phyloP scores from a whole-genome alignment of 2,329 filamentous ascomycete genomes.

The Xylaria hypoxylon region DNA sequence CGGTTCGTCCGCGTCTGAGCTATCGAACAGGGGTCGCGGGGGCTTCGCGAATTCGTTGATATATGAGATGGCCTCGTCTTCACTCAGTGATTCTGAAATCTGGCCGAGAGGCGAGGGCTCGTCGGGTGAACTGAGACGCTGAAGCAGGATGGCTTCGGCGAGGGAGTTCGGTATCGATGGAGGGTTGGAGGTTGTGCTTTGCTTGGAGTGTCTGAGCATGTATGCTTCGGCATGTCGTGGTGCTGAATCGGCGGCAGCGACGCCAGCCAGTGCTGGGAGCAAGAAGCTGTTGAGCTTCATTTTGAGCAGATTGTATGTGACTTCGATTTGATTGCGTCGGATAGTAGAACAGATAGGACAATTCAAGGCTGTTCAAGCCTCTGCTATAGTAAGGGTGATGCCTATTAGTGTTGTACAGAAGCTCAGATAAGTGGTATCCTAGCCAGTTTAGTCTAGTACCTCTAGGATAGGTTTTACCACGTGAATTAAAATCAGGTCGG shows the following conservation, averaged over 20 bases:
- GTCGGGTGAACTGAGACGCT: constrained; percentile 63
- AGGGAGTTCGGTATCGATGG: constrained; percentile 64
- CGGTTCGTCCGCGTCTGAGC: constrained; percentile 50
- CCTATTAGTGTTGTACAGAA: constrained; percentile 4
- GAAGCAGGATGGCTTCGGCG: constrained; percentile 69
- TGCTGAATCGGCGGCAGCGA: constrained; percentile 49
- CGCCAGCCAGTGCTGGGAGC: constrained; percentile 52
- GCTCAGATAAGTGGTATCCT: constrained; percentile 24
- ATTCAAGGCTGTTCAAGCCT: constrained; percentile 34
- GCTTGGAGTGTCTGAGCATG: constrained; percentile 58
- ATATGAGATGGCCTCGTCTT: constrained; percentile 64
- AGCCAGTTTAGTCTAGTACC: too few species aligned
- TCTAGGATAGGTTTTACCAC: too few species aligned
- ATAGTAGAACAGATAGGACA: constrained; percentile 16
- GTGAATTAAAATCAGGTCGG: too few species aligned
- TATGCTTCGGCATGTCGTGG: constrained; percentile 62
- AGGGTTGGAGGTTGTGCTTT: constrained; percentile 48
- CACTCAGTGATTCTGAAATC: constrained; percentile 56
- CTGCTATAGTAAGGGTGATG: constrained; percentile 15
- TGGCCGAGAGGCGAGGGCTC: constrained; percentile 62
- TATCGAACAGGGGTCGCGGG: constrained; percentile 63
- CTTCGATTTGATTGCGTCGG: constrained; percentile 32
- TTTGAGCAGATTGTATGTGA: constrained; percentile 34
- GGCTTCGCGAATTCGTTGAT: constrained; percentile 71
- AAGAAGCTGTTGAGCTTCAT: constrained; percentile 59